Evolutionary conservation across 495 filamentous ascomycete genomes (phyloP).

Genomic region (Xylaria venustula): DNA sequence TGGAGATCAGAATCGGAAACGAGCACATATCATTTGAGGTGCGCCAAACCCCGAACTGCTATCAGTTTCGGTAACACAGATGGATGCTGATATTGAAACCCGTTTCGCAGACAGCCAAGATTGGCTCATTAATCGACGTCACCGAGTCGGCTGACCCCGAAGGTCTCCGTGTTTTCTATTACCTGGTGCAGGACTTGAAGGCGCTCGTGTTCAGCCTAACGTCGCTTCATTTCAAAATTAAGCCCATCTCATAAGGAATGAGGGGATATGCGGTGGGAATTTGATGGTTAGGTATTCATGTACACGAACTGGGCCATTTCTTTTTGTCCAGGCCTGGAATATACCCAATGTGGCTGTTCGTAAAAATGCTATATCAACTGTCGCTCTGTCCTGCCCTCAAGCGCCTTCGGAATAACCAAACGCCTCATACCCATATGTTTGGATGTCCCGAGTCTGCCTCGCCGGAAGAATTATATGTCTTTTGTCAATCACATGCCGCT

Average conservation of each 20-base stretch:
- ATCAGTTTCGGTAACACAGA: neutral
- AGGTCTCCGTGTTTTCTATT: conserved; percentile 98
- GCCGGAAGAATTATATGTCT: neutral
- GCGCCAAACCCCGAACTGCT: conserved; percentile 3
- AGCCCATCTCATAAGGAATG: conserved; percentile 61
- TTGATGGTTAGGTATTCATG: conserved; percentile 18
- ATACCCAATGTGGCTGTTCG: conserved; percentile 27
- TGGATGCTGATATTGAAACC: conserved; percentile 25
- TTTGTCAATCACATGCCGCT: neutral
- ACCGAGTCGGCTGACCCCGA: conserved; percentile 95
- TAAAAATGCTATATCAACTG: conserved; percentile 13
- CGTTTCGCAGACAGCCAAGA: conserved; percentile 82
- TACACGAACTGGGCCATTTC: conserved; percentile 21
- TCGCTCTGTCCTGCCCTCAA: conserved; percentile 5
- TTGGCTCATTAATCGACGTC: conserved; percentile 94
- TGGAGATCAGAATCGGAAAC: conserved; percentile 90
- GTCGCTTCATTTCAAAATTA: conserved; percentile 97
- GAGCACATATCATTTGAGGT: conserved; percentile 99
- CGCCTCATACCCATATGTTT: conserved; percentile 6
- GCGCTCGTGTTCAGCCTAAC: conserved; percentile 96
- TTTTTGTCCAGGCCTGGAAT: conserved; percentile 21
- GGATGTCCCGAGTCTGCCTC: neutral
- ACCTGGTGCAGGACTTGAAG: conserved; percentile 96
- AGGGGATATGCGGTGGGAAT: neutral
- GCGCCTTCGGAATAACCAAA: conserved; percentile 3